Evolutionary conservation across 257 asterid genomes (phyloP).

Genomic region (Solanum raphanifolium): DNA sequence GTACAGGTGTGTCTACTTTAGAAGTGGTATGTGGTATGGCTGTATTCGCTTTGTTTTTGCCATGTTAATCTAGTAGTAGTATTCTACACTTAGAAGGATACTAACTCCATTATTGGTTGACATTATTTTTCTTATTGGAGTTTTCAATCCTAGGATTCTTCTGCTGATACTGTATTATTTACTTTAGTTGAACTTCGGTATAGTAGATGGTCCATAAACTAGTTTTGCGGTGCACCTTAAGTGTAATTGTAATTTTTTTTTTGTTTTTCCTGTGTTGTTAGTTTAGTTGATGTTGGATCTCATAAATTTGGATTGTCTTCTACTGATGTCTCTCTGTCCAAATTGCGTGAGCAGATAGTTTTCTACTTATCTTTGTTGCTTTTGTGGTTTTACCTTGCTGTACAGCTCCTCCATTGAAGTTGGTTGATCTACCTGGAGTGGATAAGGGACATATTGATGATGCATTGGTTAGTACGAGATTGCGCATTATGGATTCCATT

Average conservation of each 20-base stretch:
- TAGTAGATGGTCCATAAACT: neutral
- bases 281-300: neutral
- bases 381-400: neutral
- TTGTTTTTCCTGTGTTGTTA: neutral
- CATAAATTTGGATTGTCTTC: neutral
- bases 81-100: neutral
- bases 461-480: conserved; percentile 16
- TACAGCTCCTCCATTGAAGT: conserved; percentile 20
- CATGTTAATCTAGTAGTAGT: neutral
- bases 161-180: neutral
- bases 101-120: neutral
- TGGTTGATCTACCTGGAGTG: conserved; percentile 24
- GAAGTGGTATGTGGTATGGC: neutral
- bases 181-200: neutral
- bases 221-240: neutral
- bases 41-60: neutral
- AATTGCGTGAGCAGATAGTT: neutral
- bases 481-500: neutral
- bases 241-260: neutral
- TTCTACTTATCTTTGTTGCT: neutral
- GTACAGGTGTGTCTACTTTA: too few relatives aligned
- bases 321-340: neutral
- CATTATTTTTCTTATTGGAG: neutral
- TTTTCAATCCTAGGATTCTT: neutral
- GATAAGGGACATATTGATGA: conserved; percentile 19